phyloP scores from a whole-genome alignment of 179 eudicot species.

The Spergularia azorica region DNA sequence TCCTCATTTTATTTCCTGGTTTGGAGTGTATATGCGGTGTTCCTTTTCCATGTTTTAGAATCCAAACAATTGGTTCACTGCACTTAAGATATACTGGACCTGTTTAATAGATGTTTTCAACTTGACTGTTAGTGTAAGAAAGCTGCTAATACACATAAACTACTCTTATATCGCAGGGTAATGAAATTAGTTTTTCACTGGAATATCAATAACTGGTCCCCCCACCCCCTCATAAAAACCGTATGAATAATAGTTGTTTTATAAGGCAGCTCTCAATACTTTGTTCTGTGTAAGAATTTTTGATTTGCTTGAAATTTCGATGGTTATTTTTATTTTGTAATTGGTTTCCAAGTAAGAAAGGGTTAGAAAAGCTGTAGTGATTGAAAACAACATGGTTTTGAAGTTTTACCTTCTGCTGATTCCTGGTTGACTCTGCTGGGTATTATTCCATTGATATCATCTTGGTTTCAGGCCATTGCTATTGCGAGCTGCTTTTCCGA shows the following conservation, averaged over 20 bases:
- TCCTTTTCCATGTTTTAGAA: not conserved
- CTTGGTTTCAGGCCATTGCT: slow-evolving; percentile 79
- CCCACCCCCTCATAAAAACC: not conserved
- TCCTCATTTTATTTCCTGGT: not conserved
- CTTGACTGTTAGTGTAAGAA: not conserved
- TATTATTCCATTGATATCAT: not conserved
- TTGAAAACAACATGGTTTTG: not conserved
- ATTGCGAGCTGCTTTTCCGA: slow-evolving; percentile 79
- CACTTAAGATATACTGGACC: not conserved
- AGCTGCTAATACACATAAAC: not conserved
- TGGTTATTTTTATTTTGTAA: not conserved
- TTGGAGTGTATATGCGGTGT: slow-evolving; percentile 12
- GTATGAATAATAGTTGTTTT: not conserved
- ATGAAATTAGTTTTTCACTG: too few relatives aligned
- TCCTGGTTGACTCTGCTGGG: not conserved
- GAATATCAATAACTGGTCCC: too few relatives aligned
- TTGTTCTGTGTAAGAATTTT: not conserved
- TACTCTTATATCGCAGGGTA: not conserved
- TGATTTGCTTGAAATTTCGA: not conserved
- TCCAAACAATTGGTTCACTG: not conserved
- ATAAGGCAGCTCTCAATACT: slow-evolving; percentile 6
- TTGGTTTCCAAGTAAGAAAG: not conserved
- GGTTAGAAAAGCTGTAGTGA: not conserved
- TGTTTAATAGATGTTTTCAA: not conserved
- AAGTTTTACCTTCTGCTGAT: slow-evolving; percentile 2